Conservation (phyloP, 441 rosid genomes). For the Dalechampia spathulata region DNA sequence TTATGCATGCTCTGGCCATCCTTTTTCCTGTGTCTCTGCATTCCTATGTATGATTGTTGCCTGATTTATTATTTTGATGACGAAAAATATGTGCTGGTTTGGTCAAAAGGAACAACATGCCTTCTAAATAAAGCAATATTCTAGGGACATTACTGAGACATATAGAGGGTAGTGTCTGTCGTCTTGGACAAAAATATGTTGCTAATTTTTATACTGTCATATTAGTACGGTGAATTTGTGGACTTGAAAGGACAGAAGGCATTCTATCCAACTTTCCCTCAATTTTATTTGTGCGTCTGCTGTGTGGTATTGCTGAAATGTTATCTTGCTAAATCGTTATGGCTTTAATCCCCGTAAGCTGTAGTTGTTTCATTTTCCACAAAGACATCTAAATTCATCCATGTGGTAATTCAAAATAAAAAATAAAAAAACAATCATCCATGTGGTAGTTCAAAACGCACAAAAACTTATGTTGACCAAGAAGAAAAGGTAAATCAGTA, state of each 20-base stretch:
- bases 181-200: background rate
- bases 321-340: background rate
- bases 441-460: no score
- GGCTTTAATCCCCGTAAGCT: background rate
- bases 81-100: background rate
- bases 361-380: background rate
- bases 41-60: background rate
- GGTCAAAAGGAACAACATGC: background rate
- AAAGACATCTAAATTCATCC: background rate
- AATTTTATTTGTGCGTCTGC: no score
- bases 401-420: background rate
- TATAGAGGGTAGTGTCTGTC: background rate
- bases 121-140: background rate
- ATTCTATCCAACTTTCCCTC: no score
- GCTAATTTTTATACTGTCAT: no score
- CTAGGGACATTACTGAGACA: background rate
- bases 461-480: no score
- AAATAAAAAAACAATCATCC: no score
- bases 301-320: background rate
- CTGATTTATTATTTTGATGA: background rate
- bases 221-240: no score
- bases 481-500: no score
- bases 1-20: background rate
- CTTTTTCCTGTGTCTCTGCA: background rate
- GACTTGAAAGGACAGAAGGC: no score